Percentiles rank a stretch among this genome's conserved stretches.
Evolutionary conservation across 306 rosid species (phyloP).

Genomic region (Cyclanthera cordifolia): DNA sequence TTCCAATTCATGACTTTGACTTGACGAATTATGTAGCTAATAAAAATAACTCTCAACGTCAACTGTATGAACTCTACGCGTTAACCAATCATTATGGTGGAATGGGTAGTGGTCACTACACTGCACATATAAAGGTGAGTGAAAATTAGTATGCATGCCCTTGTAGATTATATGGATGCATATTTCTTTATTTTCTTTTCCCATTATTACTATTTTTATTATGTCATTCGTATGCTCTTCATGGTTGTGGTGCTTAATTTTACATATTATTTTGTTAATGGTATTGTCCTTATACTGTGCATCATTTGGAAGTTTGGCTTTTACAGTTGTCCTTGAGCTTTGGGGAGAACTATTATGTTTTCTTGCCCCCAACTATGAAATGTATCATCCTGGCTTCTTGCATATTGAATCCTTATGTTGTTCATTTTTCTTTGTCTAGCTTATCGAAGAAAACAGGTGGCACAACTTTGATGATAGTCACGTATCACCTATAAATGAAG

Average conservation of each 20-base stretch:
- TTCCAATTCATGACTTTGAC: conserved; percentile 87
- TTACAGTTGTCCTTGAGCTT: not conserved
- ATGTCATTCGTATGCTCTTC: not conserved
- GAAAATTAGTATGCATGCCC: not conserved
- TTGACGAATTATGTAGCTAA: conserved; percentile 79
- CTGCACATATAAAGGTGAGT: conserved; percentile 88
- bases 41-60: conserved; percentile 61
- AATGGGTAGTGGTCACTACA: conserved; percentile 98
- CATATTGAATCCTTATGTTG: conserved; percentile 3
- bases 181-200: not conserved
- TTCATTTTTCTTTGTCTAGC: conserved; percentile 33
- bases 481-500: conserved; percentile 76
- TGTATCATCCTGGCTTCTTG: not conserved
- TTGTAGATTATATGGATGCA: not conserved
- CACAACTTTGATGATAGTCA: conserved; percentile 88
- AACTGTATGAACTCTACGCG: conserved; percentile 79
- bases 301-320: not conserved
- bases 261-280: not conserved
- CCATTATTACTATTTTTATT: not conserved
- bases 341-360: not conserved
- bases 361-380: not conserved
- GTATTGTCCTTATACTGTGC: not conserved
- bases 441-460: conserved; percentile 86
- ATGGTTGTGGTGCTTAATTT: not conserved
- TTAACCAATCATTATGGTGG: conserved; percentile 93